These are phyloP conservation scores for Colletotrichum australisinense DNA, from an alignment of 2,329 filamentous ascomycete species.

Conservation along the genomic window DNA sequence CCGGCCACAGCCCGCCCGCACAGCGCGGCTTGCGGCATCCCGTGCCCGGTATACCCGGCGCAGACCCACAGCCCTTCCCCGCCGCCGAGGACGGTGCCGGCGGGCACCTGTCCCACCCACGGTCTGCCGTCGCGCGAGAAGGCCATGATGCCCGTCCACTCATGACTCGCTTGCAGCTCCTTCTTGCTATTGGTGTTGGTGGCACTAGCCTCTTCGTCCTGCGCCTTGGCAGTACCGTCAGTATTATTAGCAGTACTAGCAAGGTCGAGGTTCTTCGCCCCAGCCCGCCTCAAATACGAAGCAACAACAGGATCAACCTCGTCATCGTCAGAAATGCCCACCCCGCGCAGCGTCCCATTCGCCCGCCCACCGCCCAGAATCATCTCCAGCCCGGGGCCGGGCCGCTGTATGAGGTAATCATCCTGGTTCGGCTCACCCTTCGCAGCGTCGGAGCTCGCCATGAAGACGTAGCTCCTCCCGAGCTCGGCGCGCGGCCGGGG, in stretches of 20 bases:
- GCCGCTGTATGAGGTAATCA: slow-evolving; percentile 81
- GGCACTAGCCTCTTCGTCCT: neutral
- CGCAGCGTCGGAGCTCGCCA: slow-evolving; percentile 47
- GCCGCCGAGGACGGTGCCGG: slow-evolving; percentile 53
- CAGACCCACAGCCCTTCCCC: slow-evolving; percentile 69
- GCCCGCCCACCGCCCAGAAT: slow-evolving; percentile 79
- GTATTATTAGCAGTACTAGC: no score
- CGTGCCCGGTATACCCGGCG: slow-evolving; percentile 79
- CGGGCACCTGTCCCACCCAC: slow-evolving; percentile 77
- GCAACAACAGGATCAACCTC: slow-evolving; percentile 67
- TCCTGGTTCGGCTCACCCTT: slow-evolving; percentile 59
- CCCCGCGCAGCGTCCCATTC: slow-evolving; percentile 61
- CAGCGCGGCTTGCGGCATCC: slow-evolving; percentile 79
- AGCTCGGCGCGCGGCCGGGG: slow-evolving; percentile 48
- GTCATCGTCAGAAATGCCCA: slow-evolving; percentile 71
- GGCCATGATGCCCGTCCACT: slow-evolving; percentile 88
- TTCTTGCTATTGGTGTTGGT: slow-evolving; percentile 36
- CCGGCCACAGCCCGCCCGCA: slow-evolving; percentile 72
- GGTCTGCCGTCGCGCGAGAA: slow-evolving; percentile 75
- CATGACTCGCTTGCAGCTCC: slow-evolving; percentile 64
- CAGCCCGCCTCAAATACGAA: slow-evolving; percentile 62
- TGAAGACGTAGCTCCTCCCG: slow-evolving; percentile 72
- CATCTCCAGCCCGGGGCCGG: slow-evolving; percentile 66
- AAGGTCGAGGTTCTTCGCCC: slow-evolving; percentile 56
- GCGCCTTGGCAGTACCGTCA: no score